Percentiles rank a stretch among this genome's conserved stretches.
phyloP scores from a whole-genome alignment of 371 early-diverging fungal genomes.

The Zychaea mexicana region DNA sequence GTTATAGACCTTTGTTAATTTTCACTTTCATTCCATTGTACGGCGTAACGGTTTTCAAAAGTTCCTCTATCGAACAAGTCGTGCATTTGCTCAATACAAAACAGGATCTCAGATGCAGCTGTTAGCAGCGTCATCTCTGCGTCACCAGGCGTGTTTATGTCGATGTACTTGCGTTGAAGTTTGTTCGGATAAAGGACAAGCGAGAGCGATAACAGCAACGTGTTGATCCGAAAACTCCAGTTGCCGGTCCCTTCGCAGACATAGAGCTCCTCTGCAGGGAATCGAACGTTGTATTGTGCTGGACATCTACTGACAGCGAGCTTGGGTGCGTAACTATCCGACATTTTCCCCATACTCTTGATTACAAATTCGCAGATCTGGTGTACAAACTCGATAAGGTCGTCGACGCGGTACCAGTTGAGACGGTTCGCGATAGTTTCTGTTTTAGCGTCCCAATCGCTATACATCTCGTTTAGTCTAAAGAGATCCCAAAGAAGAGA shows the following conservation, averaged over 20 bases:
- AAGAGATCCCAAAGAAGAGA: background rate
- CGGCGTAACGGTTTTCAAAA: slow-evolving; percentile 15
- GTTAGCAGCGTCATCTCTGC: slow-evolving; percentile 7
- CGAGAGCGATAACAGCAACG: background rate
- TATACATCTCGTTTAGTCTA: background rate
- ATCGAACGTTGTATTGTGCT: background rate
- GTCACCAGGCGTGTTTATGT: slow-evolving; percentile 8
- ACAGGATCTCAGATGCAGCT: background rate
- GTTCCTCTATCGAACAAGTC: background rate
- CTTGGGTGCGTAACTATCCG: slow-evolving; percentile 5
- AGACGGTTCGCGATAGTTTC: background rate
- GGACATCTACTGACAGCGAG: slow-evolving; percentile 1
- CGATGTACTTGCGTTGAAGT: slow-evolving; percentile 9
- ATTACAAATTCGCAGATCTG: background rate
- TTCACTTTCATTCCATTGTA: slow-evolving; percentile 8
- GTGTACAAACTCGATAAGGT: slow-evolving; percentile 8
- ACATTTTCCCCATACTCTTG: slow-evolving; percentile 1
- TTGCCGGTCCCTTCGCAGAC: slow-evolving; percentile 13
- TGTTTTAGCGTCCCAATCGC: background rate
- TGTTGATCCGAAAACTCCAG: slow-evolving; percentile 6
- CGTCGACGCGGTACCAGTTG: slow-evolving; percentile 5
- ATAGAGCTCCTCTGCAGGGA: slow-evolving; percentile 11
- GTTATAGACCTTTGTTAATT: background rate
- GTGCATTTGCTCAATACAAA: background rate
- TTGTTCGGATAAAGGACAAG: slow-evolving; percentile 7